Percentiles rank a stretch among this genome's conserved stretches.
Evolutionary conservation across 2,329 filamentous ascomycete genomes (phyloP).

Genomic region (Pestalotiopsis sp.): DNA sequence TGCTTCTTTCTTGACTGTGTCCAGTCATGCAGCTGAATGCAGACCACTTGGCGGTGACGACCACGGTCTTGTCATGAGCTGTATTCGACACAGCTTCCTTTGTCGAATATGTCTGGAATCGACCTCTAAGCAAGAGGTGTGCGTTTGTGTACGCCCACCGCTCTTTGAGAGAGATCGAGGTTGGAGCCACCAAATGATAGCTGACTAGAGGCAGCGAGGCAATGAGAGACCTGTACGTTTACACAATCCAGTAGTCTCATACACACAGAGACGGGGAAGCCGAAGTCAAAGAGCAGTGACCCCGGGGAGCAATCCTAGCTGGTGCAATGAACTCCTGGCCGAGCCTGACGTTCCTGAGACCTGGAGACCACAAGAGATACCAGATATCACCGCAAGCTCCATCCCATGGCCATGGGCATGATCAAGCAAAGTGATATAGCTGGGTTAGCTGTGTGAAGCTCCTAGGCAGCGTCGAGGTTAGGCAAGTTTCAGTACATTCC

Average conservation of each 20-base stretch:
- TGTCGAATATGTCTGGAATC: constrained; percentile 51
- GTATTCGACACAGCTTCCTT: constrained; percentile 47
- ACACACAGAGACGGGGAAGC: constrained; percentile 18
- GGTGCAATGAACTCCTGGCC: constrained; percentile 19
- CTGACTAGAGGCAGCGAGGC: constrained; percentile 29
- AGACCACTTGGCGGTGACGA: constrained; percentile 34
- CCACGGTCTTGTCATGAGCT: constrained; percentile 32
- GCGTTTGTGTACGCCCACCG: constrained; percentile 51
- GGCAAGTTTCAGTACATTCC: constrained; percentile 39
- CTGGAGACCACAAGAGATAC: constrained; percentile 16
- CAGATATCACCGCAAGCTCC: constrained; percentile 28
- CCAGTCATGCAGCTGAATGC: constrained; percentile 39
- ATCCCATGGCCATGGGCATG: constrained; percentile 26
- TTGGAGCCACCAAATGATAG: constrained; percentile 41
- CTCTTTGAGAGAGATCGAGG: constrained; percentile 44
- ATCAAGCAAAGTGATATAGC: constrained; percentile 20
- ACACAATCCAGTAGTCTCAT: constrained; percentile 16
- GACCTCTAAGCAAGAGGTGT: constrained; percentile 40
- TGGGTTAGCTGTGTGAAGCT: constrained; percentile 25
- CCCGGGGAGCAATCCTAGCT: constrained; percentile 16
- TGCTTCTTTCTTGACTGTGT: constrained; percentile 37
- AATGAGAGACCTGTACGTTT: constrained; percentile 18
- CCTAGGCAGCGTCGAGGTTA: constrained; percentile 35
- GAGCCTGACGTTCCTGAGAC: constrained; percentile 22
- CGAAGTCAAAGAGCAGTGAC: constrained; percentile 11